Base-by-base conservation (phyloP, 108 stramenopile genomes). In the Pseudonitzschia multistriata region DNA sequence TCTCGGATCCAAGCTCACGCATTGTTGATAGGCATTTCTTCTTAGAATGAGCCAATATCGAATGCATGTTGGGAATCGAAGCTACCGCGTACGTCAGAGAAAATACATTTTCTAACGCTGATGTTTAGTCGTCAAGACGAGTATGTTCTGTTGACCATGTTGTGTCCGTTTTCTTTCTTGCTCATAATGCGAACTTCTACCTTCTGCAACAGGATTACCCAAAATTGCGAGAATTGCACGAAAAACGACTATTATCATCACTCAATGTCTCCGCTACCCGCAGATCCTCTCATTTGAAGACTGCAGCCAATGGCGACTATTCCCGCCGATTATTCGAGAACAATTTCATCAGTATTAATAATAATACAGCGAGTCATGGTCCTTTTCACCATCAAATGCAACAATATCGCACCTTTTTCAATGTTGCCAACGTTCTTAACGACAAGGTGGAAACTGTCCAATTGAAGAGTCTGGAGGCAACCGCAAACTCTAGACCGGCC, bases 381-480 rank as follows among this genome's bases (percentile, higher is more conserved):
- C 47, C 47, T 48, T 48, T 19, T 19, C 19, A 17, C 47, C n/a
- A n/a, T n/a, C n/a, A n/a, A 19, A 53, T 24, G 14, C 64, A 76
- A 24, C 75, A 77, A 27, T 53, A 49, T 8, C 79, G 80, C 42
- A 60, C 70, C 21, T 68, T 85, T 31, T 71, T 85, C 42, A 79
- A 39, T 28, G 34, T 74, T n/a, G 28, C 60, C 33, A 73, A 40
- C 17, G 49, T 35, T 7, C 28, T 74, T 4, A 62, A 65, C 59
- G 66, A 66, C 22, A 49, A 30, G 49, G 49, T 80, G 29, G 66
- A 81, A 28, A 75, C 75, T 30, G 35, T 82, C 0, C 88, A 84
- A 45, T 72, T 92, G 25, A 95, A 95, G 84, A 66, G 60, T 14
- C 81, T 92, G 50, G 94, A 95, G 80, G 79, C 87, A 13, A 67